Conservation (phyloP, 192 early-diverging fungal genomes). For the Rhizophagus sp. region DNA sequence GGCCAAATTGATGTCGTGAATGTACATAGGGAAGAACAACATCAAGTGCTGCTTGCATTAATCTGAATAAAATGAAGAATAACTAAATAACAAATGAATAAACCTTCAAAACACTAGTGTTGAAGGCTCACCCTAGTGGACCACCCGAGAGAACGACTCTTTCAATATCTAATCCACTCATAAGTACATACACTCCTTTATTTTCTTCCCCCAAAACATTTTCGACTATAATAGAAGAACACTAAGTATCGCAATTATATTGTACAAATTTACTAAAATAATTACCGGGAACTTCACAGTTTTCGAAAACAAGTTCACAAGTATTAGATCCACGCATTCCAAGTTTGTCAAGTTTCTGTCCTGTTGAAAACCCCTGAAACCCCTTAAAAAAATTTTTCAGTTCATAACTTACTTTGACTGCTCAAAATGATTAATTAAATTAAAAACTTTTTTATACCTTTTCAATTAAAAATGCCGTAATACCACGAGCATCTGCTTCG, state of each 20-base stretch:
- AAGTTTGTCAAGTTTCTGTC: slow-evolving; percentile 91
- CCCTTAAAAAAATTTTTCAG: slow-evolving; percentile 38
- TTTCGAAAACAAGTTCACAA: slow-evolving; percentile 92
- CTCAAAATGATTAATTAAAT: background rate
- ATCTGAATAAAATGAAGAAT: slow-evolving; percentile 36
- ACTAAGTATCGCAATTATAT: background rate
- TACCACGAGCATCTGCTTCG: slow-evolving; percentile 78
- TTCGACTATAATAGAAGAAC: slow-evolving; percentile 46
- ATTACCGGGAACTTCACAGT: slow-evolving; percentile 82
- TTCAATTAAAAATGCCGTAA: slow-evolving; percentile 95
- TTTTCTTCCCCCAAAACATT: slow-evolving; percentile 86
- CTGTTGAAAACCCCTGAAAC: slow-evolving; percentile 82
- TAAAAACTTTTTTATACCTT: slow-evolving; percentile 46
- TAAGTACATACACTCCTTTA: slow-evolving; percentile 92
- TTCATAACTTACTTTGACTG: background rate
- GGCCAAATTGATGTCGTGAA: slow-evolving; percentile 84
- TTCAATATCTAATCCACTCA: slow-evolving; percentile 93
- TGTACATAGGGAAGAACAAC: slow-evolving; percentile 83
- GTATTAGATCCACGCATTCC: slow-evolving; percentile 98
- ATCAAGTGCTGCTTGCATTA: slow-evolving; percentile 91
- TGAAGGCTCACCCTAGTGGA: slow-evolving; percentile 66
- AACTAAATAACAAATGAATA: background rate
- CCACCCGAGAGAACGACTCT: slow-evolving; percentile 88
- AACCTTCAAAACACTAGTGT: background rate
- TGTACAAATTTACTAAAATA: background rate